A percentile compares a stretch with the other conserved stretches of the same genome.
Conservation (phyloP, 371 early-diverging fungal species). For the Mucor saturninus region DNA sequence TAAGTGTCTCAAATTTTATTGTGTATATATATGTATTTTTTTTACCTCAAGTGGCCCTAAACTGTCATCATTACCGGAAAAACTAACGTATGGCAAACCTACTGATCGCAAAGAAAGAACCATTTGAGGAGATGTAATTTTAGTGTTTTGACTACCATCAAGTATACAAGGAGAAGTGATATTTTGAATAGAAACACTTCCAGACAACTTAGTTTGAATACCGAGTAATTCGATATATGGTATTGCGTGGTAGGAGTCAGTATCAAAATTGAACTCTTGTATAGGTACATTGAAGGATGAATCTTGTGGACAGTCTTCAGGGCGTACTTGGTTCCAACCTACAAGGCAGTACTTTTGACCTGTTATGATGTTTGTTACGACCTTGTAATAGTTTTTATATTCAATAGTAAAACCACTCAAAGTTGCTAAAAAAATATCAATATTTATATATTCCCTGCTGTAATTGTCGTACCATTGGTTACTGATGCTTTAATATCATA, state of each 20-base stretch:
- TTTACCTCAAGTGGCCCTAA: conserved; percentile 28
- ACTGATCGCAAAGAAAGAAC: conserved; percentile 4
- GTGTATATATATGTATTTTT: neutral
- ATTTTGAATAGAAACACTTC: neutral
- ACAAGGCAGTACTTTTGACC: conserved; percentile 25
- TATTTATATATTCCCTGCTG: neutral
- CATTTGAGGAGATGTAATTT: conserved; percentile 4
- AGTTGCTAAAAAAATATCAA: conserved; percentile 13
- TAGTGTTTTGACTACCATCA: conserved; percentile 5
- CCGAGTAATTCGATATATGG: conserved; percentile 35
- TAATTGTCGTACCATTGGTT: conserved; percentile 12
- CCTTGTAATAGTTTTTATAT: conserved; percentile 35
- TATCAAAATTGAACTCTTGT: conserved; percentile 9
- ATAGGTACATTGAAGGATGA: conserved; percentile 8
- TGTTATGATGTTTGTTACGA: conserved; percentile 20
- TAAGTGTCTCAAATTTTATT: neutral
- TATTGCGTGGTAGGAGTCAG: conserved; percentile 15
- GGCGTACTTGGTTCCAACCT: conserved; percentile 13
- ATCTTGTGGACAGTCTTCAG: conserved; percentile 12
- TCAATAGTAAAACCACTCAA: conserved; percentile 28
- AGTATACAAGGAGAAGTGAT: conserved; percentile 28
- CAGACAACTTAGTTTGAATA: conserved; percentile 1
- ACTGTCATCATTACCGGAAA: conserved; percentile 21
- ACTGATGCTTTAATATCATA: conserved; percentile 5
- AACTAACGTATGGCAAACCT: conserved; percentile 10